phyloP scores from a whole-genome alignment of 2,329 filamentous ascomycete genomes.

The Pseudogymnoascus sp. region DNA sequence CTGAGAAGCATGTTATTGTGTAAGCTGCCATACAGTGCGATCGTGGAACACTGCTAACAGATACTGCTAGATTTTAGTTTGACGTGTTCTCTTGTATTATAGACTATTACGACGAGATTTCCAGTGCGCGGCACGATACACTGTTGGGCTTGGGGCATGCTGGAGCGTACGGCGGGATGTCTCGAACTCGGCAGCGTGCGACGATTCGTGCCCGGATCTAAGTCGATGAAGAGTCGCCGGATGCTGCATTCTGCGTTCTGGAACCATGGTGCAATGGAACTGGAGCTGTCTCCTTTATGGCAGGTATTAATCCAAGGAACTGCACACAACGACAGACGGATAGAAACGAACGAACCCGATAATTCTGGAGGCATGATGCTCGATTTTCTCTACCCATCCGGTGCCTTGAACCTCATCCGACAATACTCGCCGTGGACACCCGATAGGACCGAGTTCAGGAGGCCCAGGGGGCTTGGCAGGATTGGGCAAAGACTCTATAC shows the following conservation, averaged over 20 bases:
- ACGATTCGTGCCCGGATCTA: slow-evolving; percentile 36
- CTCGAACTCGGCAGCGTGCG: slow-evolving; percentile 48
- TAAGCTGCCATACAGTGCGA: slow-evolving; percentile 8
- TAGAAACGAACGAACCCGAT: slow-evolving; percentile 10
- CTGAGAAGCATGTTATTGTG: slow-evolving; percentile 20
- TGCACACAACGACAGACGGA: slow-evolving; percentile 14
- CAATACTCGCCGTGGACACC: slow-evolving; percentile 23
- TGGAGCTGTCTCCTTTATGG: slow-evolving; percentile 28
- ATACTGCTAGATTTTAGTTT: neutral
- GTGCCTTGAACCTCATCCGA: slow-evolving; percentile 31
- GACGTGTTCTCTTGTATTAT: slow-evolving; percentile 7
- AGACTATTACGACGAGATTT: slow-evolving; percentile 7
- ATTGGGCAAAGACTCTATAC: slow-evolving; percentile 29
- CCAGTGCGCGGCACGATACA: neutral
- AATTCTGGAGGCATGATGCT: slow-evolving; percentile 23
- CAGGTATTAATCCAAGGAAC: slow-evolving; percentile 20
- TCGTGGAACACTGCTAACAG: neutral
- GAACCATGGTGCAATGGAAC: slow-evolving; percentile 41
- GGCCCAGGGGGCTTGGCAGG: slow-evolving; percentile 15
- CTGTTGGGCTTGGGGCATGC: slow-evolving; percentile 39
- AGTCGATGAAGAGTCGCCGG: slow-evolving; percentile 33
- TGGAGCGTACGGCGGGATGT: slow-evolving; percentile 52
- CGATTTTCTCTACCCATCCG: slow-evolving; percentile 36
- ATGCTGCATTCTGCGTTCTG: slow-evolving; percentile 49
- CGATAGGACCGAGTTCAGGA: slow-evolving; percentile 22